A percentile compares a stretch with the other conserved stretches of the same genome.
Conservation (phyloP, 2,329 filamentous ascomycete genomes). For the Gyromitra esculenta region DNA sequence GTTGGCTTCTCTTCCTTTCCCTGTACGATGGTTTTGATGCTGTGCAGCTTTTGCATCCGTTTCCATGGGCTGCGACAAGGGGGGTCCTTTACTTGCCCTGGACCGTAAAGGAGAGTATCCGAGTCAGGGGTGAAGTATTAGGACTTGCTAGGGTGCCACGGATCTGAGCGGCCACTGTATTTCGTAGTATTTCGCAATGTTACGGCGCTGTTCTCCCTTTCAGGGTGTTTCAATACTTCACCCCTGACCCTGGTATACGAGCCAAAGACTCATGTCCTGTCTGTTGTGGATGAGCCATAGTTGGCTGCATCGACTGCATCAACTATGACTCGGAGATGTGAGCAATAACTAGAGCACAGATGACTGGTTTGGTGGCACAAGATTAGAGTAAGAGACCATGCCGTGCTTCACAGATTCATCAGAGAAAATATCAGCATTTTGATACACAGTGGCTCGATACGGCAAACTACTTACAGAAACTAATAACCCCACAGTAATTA, state of each 20-base stretch:
- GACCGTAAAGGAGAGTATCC: no score
- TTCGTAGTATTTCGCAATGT: no score
- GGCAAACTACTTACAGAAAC: neutral
- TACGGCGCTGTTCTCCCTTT: no score
- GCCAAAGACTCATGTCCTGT: constrained; percentile 7
- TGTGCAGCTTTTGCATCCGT: neutral
- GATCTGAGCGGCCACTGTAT: no score
- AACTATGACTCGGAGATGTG: constrained; percentile 27
- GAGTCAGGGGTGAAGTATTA: no score
- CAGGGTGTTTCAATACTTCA: no score
- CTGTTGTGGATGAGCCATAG: neutral
- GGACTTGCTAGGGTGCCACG: no score
- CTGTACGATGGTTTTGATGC: neutral
- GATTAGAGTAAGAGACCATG: neutral
- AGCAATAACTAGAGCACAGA: neutral
- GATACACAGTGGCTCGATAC: neutral
- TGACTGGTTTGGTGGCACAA: neutral
- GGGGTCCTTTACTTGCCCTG: neutral
- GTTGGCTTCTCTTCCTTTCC: neutral
- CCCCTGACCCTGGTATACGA: neutral
- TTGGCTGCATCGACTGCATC: neutral
- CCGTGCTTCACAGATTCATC: neutral
- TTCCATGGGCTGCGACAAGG: neutral
- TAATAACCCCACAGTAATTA: neutral
- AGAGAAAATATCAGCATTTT: no score